Evolutionary conservation across 306 rosid species (phyloP).

Genomic region (Malus sieversii): DNA sequence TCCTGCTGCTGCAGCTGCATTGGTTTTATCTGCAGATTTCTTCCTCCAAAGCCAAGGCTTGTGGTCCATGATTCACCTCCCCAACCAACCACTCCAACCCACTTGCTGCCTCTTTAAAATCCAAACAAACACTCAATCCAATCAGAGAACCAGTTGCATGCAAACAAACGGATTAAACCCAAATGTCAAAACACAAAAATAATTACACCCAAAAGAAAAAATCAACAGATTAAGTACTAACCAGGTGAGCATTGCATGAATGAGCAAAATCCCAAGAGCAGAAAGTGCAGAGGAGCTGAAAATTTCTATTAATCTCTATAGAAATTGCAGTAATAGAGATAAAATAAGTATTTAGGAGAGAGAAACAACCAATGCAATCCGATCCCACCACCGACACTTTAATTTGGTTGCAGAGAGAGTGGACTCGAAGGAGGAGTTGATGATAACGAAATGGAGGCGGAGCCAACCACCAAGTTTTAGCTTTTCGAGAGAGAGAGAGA

Average conservation of each 20-base stretch:
- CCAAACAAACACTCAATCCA: not conserved
- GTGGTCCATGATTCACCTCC: conserved; percentile 47
- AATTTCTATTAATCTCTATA: not conserved
- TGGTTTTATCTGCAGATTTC: conserved; percentile 62
- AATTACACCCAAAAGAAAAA: not conserved
- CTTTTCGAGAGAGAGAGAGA: not conserved
- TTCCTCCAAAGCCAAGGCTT: conserved; percentile 82
- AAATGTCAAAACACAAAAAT: not conserved
- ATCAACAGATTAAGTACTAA: not conserved
- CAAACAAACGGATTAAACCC: not conserved
- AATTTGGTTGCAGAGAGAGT: not conserved
- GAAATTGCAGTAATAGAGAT: not conserved
- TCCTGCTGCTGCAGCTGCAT: not conserved
- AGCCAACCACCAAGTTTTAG: conserved; percentile 9
- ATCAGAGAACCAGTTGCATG: not conserved
- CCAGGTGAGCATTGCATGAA: conserved; percentile 3
- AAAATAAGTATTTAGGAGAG: not conserved
- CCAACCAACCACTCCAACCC: conserved; percentile 2
- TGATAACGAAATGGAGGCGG: not conserved
- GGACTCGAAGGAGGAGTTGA: not conserved
- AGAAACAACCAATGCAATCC: conserved; percentile 5
- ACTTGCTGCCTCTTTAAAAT: conserved; percentile 1
- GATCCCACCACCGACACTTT: conserved; percentile 18
- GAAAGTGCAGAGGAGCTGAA: not conserved
- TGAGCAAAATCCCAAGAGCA: not conserved